Evolutionary conservation across 2,329 filamentous ascomycete species (phyloP), one percentile per base, ranked within the genome.

Genomic region (Aspergillus costaricaensis): DNA sequence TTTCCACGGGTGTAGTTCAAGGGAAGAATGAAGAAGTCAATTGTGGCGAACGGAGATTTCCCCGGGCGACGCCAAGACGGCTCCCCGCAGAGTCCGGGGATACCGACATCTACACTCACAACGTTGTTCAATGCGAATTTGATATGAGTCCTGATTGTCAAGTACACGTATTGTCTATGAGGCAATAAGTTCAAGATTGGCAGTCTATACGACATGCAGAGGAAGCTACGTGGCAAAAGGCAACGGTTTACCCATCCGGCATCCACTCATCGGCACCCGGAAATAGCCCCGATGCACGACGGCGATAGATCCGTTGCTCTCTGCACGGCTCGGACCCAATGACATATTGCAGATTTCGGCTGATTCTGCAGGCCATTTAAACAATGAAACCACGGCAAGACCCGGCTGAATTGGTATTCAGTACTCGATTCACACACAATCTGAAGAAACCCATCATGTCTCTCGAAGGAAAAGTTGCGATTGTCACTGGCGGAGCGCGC

Each of bases 401-500:
- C 7, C 2, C 10, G 41, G 19, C 2, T 19, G 6, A 2, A 14
- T 19, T 5, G 7, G 14, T 3, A 2, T 1, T 12, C 17, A 44
- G 14, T 21, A 14, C 21, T 9, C n/a, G 12, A 23, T 14, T 10
- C 19, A 23, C 17, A 44, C 3, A 6, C 6, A 5, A 12, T 21
- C 41, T 23, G 10, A 6, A 5, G 1, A 23, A 0, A 15, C 10
- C 2, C 55, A 55, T 5, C 38, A 65, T 67, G 65, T 67, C 65
- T 7, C 59, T 67, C 15, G n/a, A 55, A 30, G 63, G 59, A 4
- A 67, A 65, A 51, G 39, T 65, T 30, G 63, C 65, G 36, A 65
- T 67, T 19, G 65, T 67, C 39, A 67, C 63, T 10, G 65, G 65
- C 8, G 65, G 65, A 3, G 65, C 65, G 7, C 39, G 63, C 27